Evolutionary conservation across 2,329 filamentous ascomycete genomes (phyloP).

Genomic region (Cladosporium oxysporum): DNA sequence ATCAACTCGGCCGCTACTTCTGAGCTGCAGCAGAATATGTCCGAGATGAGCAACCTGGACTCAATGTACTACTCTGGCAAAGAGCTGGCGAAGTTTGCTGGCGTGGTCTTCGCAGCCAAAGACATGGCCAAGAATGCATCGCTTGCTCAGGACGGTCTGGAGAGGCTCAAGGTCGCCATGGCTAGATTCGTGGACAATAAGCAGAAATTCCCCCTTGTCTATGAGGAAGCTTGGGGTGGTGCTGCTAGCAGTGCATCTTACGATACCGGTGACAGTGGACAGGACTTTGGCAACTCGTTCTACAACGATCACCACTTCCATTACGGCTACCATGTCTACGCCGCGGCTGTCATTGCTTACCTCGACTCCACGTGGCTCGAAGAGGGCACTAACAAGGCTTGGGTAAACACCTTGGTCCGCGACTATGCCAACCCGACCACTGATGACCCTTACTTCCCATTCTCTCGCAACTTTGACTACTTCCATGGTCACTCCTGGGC

Average conservation of each 20-base stretch:
- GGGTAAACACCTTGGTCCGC: slow-evolving; percentile 79
- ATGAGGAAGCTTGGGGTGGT: slow-evolving; percentile 70
- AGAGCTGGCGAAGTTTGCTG: slow-evolving; percentile 46
- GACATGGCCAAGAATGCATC: slow-evolving; percentile 59
- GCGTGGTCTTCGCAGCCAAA: slow-evolving; percentile 49
- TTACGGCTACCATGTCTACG: slow-evolving; percentile 83
- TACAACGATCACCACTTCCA: slow-evolving; percentile 72
- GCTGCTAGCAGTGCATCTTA: slow-evolving; percentile 77
- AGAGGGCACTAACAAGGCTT: slow-evolving; percentile 66
- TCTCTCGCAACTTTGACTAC: slow-evolving; percentile 86
- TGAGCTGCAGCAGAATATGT: slow-evolving; percentile 77
- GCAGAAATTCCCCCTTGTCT: slow-evolving; percentile 54
- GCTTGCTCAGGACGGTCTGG: slow-evolving; percentile 51
- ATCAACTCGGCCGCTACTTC: slow-evolving; percentile 62
- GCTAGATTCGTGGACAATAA: slow-evolving; percentile 49
- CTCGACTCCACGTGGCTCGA: slow-evolving; percentile 74
- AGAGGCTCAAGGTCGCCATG: slow-evolving; percentile 51
- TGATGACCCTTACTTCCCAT: slow-evolving; percentile 74
- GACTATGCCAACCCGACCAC: slow-evolving; percentile 77
- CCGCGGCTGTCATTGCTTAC: slow-evolving; percentile 78
- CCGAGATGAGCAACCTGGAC: slow-evolving; percentile 69
- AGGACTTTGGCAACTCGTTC: slow-evolving; percentile 87
- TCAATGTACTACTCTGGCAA: slow-evolving; percentile 94
- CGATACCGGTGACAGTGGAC: slow-evolving; percentile 69
- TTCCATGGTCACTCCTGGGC: slow-evolving; percentile 95